Base-by-base conservation (phyloP, 1,284 basidiomycete species). In the Malassezia obtusa region DNA sequence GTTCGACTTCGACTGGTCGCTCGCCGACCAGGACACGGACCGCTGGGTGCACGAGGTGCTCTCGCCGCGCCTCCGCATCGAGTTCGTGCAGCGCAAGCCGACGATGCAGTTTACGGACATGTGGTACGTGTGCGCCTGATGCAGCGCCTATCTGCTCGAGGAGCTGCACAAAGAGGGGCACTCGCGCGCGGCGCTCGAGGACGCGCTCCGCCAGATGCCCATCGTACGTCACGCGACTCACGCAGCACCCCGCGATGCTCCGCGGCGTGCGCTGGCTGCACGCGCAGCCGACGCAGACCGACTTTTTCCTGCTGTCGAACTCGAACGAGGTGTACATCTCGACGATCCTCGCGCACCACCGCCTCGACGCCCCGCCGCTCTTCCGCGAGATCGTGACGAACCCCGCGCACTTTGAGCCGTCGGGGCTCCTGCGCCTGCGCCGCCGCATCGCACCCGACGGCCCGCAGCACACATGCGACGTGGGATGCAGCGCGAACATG, bases 401-500 rank as follows among this genome's bases (percentile, higher is more conserved):
- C 77, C 89, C 87, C 0, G 90, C 92, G 2, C 78, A 83, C 62
- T 96, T 89, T 82, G 79, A 82, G 44, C 72, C 77, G 0, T 80
- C 81, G 2, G 84, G 89, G 45, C 78, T 86, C 9, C 82, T 98
- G 52, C 82, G 84, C 58, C 77, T 98, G 49, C 79, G 80, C 25
- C 80, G 91, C 21, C 81, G 85, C 39, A 78, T 96, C 35, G 83
- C 84, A 49, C 84, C 86, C 14, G 72, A 78, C 36, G 60, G 52
- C 2, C 52, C 53, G 15, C 90, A 91, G 65, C 94, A 98, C 75
- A 73, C 68, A 2, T 98, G 92, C 77, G 79, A 77, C 47, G 80
- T 95, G 49, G 92, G 92, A 14, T 98, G 92, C 78, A 84, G 84
- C 53, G 81, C 86, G 10, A 98, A 98, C 78, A 95, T 98, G 90